phyloP scores from a whole-genome alignment of 2,329 filamentous ascomycete genomes.

The Lachnellula willkommii region DNA sequence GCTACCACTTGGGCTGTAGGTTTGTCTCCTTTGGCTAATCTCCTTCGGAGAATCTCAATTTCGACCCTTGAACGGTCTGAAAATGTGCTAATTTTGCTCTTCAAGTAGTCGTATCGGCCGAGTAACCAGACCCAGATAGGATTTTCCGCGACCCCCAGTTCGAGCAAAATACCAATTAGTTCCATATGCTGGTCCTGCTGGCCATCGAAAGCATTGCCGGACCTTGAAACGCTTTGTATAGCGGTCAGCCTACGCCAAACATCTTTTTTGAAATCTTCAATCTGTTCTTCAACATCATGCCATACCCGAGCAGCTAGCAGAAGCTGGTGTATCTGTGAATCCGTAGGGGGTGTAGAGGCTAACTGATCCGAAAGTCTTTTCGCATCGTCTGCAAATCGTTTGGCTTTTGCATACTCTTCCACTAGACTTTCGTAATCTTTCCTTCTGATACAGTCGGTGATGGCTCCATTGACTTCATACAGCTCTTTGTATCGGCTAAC shows the following conservation, averaged over 20 bases:
- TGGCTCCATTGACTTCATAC: conserved; percentile 70
- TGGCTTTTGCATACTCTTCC: conserved; percentile 80
- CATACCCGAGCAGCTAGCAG: conserved; percentile 90
- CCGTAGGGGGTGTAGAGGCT: conserved; percentile 56
- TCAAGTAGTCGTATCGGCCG: conserved; percentile 83
- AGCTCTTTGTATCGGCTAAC: conserved; percentile 76
- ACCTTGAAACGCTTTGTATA: conserved; percentile 50
- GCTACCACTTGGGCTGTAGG: conserved; percentile 66
- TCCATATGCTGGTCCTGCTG: conserved; percentile 84
- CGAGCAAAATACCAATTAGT: conserved; percentile 80
- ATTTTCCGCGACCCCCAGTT: conserved; percentile 90
- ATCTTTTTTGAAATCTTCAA: conserved; percentile 81
- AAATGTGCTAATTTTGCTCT: conserved; percentile 72
- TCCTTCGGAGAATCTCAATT: conserved; percentile 82
- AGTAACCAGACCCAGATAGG: conserved; percentile 95
- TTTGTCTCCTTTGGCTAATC: conserved; percentile 68
- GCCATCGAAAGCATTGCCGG: conserved; percentile 12
- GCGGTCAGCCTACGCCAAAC: conserved; percentile 77
- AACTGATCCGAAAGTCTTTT: conserved; percentile 58
- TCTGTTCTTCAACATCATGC: conserved; percentile 84
- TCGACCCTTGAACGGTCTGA: conserved; percentile 87
- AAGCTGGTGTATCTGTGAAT: conserved; percentile 78
- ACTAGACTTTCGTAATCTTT: conserved; percentile 86
- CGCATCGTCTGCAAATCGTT: conserved; percentile 74
- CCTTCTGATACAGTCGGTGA: conserved; percentile 81